Evolutionary conservation across 768 basidiomycete genomes (phyloP).

Genomic region (Leccinum pellstonianum): DNA sequence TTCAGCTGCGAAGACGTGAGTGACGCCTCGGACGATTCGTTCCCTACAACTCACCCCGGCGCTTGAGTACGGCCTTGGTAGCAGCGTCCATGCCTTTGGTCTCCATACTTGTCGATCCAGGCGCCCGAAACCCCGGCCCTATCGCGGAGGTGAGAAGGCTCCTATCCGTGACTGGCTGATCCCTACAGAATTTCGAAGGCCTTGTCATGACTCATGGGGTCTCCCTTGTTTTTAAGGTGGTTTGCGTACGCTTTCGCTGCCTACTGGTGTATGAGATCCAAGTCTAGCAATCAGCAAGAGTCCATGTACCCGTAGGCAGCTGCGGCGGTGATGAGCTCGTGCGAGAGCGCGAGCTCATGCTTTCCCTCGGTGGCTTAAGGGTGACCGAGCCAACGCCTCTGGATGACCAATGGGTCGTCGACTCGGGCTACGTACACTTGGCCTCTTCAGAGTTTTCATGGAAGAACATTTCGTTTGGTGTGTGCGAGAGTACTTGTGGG

Average conservation of each 20-base stretch:
- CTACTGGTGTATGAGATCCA: constrained; percentile 7
- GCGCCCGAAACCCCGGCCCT: constrained; percentile 30
- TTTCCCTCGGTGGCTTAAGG: too few species aligned
- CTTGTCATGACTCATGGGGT: constrained; percentile 25
- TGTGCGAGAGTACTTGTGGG: not conserved
- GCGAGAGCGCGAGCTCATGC: too few species aligned
- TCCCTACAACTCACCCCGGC: constrained; percentile 15
- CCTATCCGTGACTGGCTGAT: not conserved
- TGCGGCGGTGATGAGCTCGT: not conserved
- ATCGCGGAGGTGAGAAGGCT: not conserved
- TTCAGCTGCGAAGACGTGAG: constrained; percentile 16
- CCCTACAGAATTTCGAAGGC: constrained; percentile 29
- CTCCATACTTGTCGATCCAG: constrained; percentile 25
- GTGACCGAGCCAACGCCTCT: too few species aligned
- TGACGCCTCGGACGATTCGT: not conserved
- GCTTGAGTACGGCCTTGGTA: not conserved
- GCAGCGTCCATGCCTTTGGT: constrained; percentile 23
- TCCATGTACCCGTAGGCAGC: constrained; percentile 25
- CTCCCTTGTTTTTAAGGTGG: constrained; percentile 18
- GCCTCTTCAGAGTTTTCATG: too few species aligned
- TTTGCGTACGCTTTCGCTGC: constrained; percentile 32
- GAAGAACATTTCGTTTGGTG: too few species aligned
- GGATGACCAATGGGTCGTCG: too few species aligned
- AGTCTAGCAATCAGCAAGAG: not conserved
- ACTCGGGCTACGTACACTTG: too few species aligned